phyloP scores from a whole-genome alignment of 306 rosid species.

The Rosa rugosa region DNA sequence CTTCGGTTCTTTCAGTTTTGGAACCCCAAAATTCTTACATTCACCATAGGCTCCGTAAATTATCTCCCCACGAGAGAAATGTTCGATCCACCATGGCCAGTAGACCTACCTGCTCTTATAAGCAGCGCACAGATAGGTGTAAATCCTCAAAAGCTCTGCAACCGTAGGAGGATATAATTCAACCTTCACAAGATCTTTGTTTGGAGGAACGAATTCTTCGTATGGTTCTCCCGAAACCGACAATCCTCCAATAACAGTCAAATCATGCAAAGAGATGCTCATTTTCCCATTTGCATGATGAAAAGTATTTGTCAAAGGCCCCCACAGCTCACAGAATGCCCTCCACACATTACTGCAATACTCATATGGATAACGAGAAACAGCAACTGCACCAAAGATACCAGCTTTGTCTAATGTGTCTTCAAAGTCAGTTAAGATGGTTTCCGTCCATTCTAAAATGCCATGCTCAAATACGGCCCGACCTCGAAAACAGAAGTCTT shows the following conservation, averaged over 20 bases:
- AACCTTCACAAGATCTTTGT: neutral
- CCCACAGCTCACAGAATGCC: neutral
- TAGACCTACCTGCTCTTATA: too few relatives aligned
- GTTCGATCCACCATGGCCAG: too few relatives aligned
- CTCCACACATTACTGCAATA: too few relatives aligned
- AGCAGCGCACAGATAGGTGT: too few relatives aligned
- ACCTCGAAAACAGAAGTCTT: neutral
- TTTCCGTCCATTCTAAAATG: neutral
- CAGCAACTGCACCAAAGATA: neutral
- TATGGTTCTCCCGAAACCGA: neutral
- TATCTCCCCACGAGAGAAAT: too few relatives aligned
- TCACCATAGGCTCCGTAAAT: too few relatives aligned
- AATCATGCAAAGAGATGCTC: neutral
- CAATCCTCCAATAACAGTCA: neutral
- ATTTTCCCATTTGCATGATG: neutral
- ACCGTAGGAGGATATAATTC: neutral
- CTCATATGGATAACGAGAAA: neutral
- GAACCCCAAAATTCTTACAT: too few relatives aligned
- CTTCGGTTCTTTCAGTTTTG: too few relatives aligned
- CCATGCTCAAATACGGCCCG: neutral
- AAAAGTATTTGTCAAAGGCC: neutral
- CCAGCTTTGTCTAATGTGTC: accelerated
- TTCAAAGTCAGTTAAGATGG: neutral
- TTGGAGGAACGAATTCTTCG: neutral
- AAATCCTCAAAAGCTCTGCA: neutral